Evolutionary conservation across 176 grass and related monocot species (phyloP).

Genomic region (Aegilops longissima): DNA sequence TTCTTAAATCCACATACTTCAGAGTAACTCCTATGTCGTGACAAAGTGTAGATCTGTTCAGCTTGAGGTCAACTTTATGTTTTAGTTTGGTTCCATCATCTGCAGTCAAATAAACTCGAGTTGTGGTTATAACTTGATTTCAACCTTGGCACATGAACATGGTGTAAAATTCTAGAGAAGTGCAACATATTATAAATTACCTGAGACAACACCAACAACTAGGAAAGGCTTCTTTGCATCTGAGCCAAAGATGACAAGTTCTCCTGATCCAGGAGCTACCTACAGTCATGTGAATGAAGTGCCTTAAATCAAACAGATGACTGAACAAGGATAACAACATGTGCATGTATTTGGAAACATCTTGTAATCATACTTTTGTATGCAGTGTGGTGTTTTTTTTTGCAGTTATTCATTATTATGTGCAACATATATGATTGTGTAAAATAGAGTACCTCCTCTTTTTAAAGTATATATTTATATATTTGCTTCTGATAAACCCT

Average conservation of each 20-base stretch:
- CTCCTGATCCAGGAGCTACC: conserved; percentile 54
- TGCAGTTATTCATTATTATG: background rate
- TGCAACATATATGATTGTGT: background rate
- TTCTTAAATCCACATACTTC: conserved; percentile 23
- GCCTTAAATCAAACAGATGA: background rate
- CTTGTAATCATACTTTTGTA: background rate
- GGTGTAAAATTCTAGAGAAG: background rate
- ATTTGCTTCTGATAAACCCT: background rate
- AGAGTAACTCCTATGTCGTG: conserved; percentile 61
- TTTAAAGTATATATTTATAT: background rate
- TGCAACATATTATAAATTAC: conserved; percentile 13
- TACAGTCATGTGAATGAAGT: conserved; percentile 27
- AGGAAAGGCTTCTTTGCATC: conserved; percentile 55
- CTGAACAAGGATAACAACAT: background rate
- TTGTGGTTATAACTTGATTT: background rate
- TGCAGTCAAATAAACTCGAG: conserved; percentile 17
- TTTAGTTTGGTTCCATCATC: conserved; percentile 51
- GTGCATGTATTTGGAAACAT: background rate
- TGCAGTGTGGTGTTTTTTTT: background rate
- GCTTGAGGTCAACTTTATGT: conserved; percentile 51
- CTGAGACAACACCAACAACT: conserved; percentile 57
- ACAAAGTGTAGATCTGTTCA: conserved; percentile 48
- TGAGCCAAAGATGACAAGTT: conserved; percentile 49
- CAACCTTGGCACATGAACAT: background rate
- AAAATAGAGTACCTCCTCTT: background rate